phyloP scores from a whole-genome alignment of 2,329 filamentous ascomycete species.

The Massarina eburnea region DNA sequence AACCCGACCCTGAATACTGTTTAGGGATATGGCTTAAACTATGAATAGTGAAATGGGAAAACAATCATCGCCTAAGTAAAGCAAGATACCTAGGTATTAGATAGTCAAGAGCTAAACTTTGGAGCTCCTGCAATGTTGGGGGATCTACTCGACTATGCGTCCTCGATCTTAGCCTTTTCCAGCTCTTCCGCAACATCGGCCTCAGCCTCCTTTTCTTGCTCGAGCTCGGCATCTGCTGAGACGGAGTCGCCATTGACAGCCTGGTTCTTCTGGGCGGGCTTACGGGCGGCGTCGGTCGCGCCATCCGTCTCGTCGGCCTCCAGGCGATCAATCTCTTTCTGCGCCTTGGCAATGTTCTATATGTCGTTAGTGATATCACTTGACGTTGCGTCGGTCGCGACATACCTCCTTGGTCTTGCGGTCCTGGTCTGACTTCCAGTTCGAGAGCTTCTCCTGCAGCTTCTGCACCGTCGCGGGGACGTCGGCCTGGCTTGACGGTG shows the following conservation, averaged over 20 bases:
- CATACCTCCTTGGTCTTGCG: conserved; percentile 87
- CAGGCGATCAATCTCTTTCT: conserved; percentile 90
- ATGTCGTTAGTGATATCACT: conserved; percentile 13
- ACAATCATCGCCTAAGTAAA: not conserved
- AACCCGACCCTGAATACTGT: too few relatives aligned
- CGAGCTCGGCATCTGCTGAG: conserved; percentile 56
- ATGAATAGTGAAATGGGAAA: conserved; percentile 10
- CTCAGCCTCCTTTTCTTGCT: conserved; percentile 61
- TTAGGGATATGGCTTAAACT: conserved; percentile 12
- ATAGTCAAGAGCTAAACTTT: conserved; percentile 7
- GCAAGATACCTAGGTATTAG: too few relatives aligned
- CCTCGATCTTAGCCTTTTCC: conserved; percentile 62
- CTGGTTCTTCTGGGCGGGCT: conserved; percentile 54
- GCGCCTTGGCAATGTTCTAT: conserved; percentile 94
- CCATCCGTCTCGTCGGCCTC: conserved; percentile 68
- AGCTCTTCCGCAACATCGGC: conserved; percentile 62
- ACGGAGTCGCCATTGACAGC: conserved; percentile 54
- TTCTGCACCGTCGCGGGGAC: conserved; percentile 81
- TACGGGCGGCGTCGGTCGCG: conserved; percentile 56
- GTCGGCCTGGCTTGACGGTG: conserved; percentile 83
- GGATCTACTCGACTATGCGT: conserved; percentile 33
- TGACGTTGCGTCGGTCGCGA: conserved; percentile 13
- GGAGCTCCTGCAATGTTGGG: not conserved
- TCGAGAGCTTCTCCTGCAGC: conserved; percentile 84
- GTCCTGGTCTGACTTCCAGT: conserved; percentile 90